phyloP scores from a whole-genome alignment of 225 moss, liverwort and hornwort genomes.

The Sphagnum contortum region DNA sequence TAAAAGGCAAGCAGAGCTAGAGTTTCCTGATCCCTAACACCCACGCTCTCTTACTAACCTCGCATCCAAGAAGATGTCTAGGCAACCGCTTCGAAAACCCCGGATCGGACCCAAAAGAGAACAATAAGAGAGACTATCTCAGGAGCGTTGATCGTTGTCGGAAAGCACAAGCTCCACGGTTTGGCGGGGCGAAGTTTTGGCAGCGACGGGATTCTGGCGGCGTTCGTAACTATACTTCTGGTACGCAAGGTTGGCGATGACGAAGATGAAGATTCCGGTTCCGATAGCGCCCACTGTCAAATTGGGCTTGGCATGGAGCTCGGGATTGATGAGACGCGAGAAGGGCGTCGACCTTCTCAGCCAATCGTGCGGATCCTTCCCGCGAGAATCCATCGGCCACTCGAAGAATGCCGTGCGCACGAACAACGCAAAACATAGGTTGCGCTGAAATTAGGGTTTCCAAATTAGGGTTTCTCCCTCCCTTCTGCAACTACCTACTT shows the following conservation, averaged over 20 bases:
- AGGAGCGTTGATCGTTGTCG: constrained; percentile 47
- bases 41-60: constrained; percentile 12
- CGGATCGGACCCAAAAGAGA: too few species aligned
- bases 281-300: constrained; percentile 69
- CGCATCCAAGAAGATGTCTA: neutral
- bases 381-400: too few species aligned
- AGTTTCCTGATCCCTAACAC: neutral
- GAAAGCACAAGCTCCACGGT: constrained; percentile 43
- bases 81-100: neutral
- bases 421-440: too few species aligned
- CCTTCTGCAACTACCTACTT: too few species aligned
- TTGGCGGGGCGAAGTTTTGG: constrained; percentile 1
- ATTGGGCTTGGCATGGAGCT: constrained; percentile 93
- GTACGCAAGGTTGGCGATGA: constrained; percentile 69
- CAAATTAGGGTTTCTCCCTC: too few species aligned
- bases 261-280: constrained; percentile 72
- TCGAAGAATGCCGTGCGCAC: too few species aligned
- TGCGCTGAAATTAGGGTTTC: too few species aligned
- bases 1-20: neutral
- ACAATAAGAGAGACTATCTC: neutral
- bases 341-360: constrained; percentile 58
- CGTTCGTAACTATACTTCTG: constrained; percentile 55
- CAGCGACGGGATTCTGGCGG: constrained; percentile 27
- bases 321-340: constrained; percentile 85
- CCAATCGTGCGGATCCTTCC: constrained; percentile 49